Base-by-base conservation (phyloP, 75 land plant genomes). In the Sequoia sempervirens region DNA sequence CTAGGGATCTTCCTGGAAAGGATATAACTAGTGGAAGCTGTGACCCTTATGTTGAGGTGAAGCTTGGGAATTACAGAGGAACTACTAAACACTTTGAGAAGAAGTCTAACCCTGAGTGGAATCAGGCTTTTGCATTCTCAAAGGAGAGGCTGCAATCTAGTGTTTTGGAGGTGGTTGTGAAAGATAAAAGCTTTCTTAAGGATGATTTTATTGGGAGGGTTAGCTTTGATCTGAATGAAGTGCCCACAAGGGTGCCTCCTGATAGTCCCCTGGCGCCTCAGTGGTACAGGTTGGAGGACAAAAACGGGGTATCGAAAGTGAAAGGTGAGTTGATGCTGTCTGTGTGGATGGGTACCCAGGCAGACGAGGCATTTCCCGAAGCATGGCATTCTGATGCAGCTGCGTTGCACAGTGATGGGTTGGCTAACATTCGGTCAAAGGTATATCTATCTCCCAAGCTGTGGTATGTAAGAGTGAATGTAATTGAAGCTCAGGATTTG, bases 381-480 rank as follows among this genome's bases (percentile, higher is more conserved):
- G 96, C 98, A 11, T 96, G 98, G 98, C 98, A 96, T 30, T 89
- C 96, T 13, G 98, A 96, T 84, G 90, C 95, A 10, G 95, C 94
- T 56, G 72, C 92, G 4, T 88, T 88, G 37, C 85, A 86, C 3
- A 89, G 92, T 0, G 90, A 88, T 75, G 92, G 86, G 26, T 82
- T 88, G 40, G 58, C 50, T 23, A 84, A 79, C 30, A 46, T 83
- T 47, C 58, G 90, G 13, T 87, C 93, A 4, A 92, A 92, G 86
- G 91, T 89, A 28, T 92, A 92, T 88, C 75, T 92, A 47, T 91
- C 94, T 14, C 94, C 94, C 34, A 92, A 92, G 80, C 84, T 92
- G 26, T 92, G 94, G 94, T 92, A 92, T 84, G 81, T 92, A 36
- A 69, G 94, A 6, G 93, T 92, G 20, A 92, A 89, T 61, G 91